phyloP scores from a whole-genome alignment of 345 rosid genomes.

The Rhodamnia rubescens region DNA sequence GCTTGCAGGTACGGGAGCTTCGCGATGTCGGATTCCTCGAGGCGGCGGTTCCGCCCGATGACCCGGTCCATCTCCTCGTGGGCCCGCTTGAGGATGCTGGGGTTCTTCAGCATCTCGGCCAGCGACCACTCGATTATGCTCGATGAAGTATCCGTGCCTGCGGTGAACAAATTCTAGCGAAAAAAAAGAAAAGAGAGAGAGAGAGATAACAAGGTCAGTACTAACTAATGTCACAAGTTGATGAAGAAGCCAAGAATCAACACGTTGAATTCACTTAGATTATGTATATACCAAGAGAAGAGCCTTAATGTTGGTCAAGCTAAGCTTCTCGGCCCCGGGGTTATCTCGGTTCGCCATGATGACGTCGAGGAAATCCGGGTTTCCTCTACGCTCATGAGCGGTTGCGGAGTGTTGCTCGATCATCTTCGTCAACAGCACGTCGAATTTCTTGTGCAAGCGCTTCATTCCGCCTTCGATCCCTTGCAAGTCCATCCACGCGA shows the following conservation, averaged over 20 bases:
- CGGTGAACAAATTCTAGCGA: conserved; percentile 41
- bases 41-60: conserved; percentile 40
- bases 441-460: conserved; percentile 41
- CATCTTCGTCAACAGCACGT: conserved; percentile 37
- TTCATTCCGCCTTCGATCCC: conserved; percentile 52
- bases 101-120: conserved; percentile 41
- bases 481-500: conserved; percentile 67
- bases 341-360: conserved; percentile 25
- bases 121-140: conserved; percentile 65
- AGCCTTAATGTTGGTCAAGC: conserved; percentile 41
- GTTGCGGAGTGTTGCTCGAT: conserved; percentile 32
- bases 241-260: background rate
- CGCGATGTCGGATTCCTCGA: conserved; percentile 37
- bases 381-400: conserved; percentile 14
- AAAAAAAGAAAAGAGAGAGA: too few species aligned
- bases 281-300: conserved; percentile 31
- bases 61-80: conserved; percentile 60
- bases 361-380: conserved; percentile 46
- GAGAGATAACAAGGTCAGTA: background rate
- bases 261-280: background rate
- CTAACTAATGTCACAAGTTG: background rate
- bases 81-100: conserved; percentile 23
- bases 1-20: conserved; percentile 44
- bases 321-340: conserved; percentile 26
- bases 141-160: conserved; percentile 66